Evolutionary conservation across 2,329 filamentous ascomycete species (phyloP), one percentile per base, ranked within the genome.

Genomic region (Cercospora citrullina): DNA sequence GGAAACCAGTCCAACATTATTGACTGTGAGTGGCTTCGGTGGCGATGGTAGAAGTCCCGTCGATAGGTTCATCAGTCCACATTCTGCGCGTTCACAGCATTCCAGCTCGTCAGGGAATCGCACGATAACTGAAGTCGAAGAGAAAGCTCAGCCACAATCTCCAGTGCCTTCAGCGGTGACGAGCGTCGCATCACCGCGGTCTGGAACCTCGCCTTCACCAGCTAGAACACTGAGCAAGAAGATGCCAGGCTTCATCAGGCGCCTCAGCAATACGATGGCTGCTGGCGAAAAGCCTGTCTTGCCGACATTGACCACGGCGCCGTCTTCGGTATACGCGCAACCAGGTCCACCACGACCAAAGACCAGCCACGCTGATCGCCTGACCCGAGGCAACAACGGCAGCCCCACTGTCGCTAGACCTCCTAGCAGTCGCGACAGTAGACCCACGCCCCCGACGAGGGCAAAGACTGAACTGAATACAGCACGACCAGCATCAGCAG

Each of bases 231-330:
- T 77, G 3, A 67, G 71, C 36, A 77, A 78, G 63, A 75, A 72
- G 62, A 76, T 75, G 12, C 75, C 75, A 39, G 70, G 68, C 33
- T 71, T 79, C 60, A 74, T 79, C 68, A 72, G 77, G 39, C 76
- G 77, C 23, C 72, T 77, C 65, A 77, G 73, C 65, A 76, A 73
- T 64, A 75, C 70, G 23, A 66, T 72, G 30, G 55, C 66, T 26
- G 63, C 68, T 42, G 36, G 36, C 48, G 72, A 72, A 26, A 64
- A 65, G 31, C 64, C 72, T 28, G 63, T 68, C 5, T 42, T 72
- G 55, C 72, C 72, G 14, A 72, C 69, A 2, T 59, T 72, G 66
- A 73, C 70, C 10, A 68, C 70, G 26, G 67, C 72, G 21, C 69
- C 69, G 14, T 69, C 72, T 8, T 72, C 72, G 10, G 66, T 68